Conservation (phyloP, 306 rosid genomes). For the Lablab purpureus region DNA sequence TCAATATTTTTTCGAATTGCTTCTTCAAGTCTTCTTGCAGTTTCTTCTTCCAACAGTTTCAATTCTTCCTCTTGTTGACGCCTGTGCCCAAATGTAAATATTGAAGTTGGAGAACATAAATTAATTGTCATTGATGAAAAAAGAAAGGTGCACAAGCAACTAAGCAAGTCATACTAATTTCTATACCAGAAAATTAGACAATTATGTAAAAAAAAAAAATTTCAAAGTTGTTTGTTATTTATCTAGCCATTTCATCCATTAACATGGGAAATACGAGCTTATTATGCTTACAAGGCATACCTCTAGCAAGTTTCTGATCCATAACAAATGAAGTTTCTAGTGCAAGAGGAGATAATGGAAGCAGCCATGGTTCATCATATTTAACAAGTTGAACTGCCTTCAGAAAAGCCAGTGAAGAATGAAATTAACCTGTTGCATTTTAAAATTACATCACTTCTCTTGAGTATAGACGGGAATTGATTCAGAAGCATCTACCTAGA, state of each 20-base stretch:
- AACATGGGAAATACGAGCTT: constrained; percentile 35
- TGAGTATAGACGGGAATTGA: constrained; percentile 39
- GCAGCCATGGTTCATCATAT: constrained; percentile 49
- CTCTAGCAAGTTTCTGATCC: constrained; percentile 57
- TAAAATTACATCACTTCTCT: constrained; percentile 47
- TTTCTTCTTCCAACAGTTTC: constrained; percentile 80
- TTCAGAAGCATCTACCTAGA: constrained; percentile 31
- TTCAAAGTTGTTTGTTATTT: constrained; percentile 1
- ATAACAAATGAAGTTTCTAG: constrained; percentile 51
- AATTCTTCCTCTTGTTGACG: constrained; percentile 66
- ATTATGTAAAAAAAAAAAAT: background rate
- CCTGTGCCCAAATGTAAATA: constrained; percentile 58
- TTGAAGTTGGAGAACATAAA: constrained; percentile 43
- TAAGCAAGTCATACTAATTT: constrained; percentile 28
- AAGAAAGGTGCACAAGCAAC: constrained; percentile 28
- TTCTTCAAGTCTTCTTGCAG: constrained; percentile 81
- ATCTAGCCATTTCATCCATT: constrained; percentile 35
- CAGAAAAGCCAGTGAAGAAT: constrained; percentile 53
- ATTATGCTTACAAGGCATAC: constrained; percentile 45
- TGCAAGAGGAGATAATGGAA: constrained; percentile 50
- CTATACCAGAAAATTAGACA: constrained; percentile 6
- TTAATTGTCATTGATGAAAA: constrained; percentile 3
- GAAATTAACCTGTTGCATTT: constrained; percentile 53
- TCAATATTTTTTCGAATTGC: constrained; percentile 76
- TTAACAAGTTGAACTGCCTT: constrained; percentile 59